Evolutionary conservation across 805 yeast genomes (phyloP), one percentile per base, ranked within the genome.

Genomic region (Novakomyces olei): DNA sequence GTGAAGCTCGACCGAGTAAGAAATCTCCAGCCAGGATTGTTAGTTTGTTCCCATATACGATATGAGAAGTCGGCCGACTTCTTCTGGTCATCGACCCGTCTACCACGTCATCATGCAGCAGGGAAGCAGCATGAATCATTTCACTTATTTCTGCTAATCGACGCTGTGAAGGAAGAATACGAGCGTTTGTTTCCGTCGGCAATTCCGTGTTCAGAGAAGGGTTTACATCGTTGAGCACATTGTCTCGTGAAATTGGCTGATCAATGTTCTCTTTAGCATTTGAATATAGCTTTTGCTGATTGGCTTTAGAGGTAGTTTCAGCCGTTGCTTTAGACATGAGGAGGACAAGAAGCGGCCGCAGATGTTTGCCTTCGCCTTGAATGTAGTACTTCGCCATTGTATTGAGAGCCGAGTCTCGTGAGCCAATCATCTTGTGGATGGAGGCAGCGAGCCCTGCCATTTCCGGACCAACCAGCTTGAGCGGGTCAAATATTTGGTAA

Each of bases 1-100:
- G 95, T 0, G 96, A 83, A 0, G 98, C 96, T 44, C 98, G 65
- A 12, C 94, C 98, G 30, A 88, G 65, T 36, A 88, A 53, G 54
- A 88, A 88, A 55, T 88, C 98, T 29, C 98, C 98, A 0, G 95
- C 96, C 36, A 88, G 61, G 26, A 88, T 81, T 5, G 98, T 92
- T 95, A 88, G 83, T 48, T 88, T 88, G 56, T 88, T 88, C 19
- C 91, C 78, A 55, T 83, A 88, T 5, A 94, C 94, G 37, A 74
- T 64, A 54, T 88, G 88, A 1, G 95, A 96, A 40, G 78, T 69
- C 15, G 91, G 91, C 46, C 78, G 65, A 28, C 93, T 92, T 41
- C 98, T 63, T 49, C 98, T 64, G 22, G 85, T 66, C 46, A 78
- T 95, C 29, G 72, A 63, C 47, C 65, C 61, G 55, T 88, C 98